phyloP scores from a whole-genome alignment of 2,329 filamentous ascomycete genomes.

The Curvularia hawaiiensis region DNA sequence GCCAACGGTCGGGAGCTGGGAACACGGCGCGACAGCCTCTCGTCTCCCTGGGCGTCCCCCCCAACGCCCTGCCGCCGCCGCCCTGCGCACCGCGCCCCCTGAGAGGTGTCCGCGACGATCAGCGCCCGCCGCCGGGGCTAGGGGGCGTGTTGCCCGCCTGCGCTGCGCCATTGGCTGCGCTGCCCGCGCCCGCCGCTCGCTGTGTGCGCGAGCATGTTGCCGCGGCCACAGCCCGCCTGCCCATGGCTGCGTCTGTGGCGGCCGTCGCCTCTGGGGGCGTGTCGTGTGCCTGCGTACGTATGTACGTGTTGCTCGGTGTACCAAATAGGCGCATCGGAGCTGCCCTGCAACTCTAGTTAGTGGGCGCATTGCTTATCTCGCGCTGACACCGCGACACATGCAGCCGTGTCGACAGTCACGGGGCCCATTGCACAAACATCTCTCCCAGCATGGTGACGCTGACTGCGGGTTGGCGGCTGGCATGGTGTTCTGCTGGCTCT shows the following conservation, averaged over 20 bases:
- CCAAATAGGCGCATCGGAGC: no score
- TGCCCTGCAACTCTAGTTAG: no score
- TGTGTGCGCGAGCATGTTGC: slow-evolving; percentile 2
- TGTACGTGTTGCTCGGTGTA: not conserved
- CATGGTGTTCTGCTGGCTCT: no score
- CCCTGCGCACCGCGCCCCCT: slow-evolving; percentile 20
- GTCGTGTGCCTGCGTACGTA: not conserved
- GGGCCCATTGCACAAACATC: no score
- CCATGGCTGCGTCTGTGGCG: not conserved
- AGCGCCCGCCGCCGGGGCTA: slow-evolving; percentile 3
- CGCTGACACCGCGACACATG: no score
- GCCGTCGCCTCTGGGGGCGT: not conserved
- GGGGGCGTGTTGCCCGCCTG: not conserved
- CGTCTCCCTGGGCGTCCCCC: not conserved
- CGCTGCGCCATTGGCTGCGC: slow-evolving; percentile 19
- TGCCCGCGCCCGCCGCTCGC: not conserved
- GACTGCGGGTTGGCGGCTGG: no score
- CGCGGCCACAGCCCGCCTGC: not conserved
- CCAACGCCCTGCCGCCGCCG: not conserved
- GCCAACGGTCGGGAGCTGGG: slow-evolving; percentile 9
- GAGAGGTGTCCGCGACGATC: slow-evolving; percentile 19
- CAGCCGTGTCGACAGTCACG: no score
- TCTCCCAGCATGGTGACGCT: no score
- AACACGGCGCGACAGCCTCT: slow-evolving; percentile 1
- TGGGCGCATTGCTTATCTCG: no score